A percentile compares a stretch with the other conserved stretches of the same genome.
phyloP scores from a whole-genome alignment of 768 basidiomycete genomes.

The Mycena vitilis region DNA sequence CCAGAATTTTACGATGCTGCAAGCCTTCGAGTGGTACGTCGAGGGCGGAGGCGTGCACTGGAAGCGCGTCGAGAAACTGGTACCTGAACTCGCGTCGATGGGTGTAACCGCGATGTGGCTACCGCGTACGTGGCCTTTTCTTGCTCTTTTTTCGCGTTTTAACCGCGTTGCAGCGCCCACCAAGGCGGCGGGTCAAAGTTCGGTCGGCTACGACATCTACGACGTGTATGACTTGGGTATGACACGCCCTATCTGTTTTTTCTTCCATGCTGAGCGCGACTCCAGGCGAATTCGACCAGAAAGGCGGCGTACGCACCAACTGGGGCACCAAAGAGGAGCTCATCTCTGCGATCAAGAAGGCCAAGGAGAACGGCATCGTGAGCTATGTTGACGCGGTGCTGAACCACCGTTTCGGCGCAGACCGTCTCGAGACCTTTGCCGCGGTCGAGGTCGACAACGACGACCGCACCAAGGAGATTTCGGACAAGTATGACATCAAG shows the following conservation, averaged over 20 bases:
- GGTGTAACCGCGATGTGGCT: constrained; percentile 43
- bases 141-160: neutral
- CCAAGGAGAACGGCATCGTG: constrained; percentile 64
- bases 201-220: constrained; percentile 42
- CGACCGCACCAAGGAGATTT: constrained; percentile 48
- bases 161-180: constrained; percentile 38
- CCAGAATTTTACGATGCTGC: constrained; percentile 40
- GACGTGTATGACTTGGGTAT: constrained; percentile 62
- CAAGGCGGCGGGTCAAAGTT: constrained; percentile 40
- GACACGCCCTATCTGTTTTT: neutral
- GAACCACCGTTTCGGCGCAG: constrained; percentile 72
- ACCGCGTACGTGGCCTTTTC: constrained; percentile 30
- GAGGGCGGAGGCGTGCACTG: constrained; percentile 40
- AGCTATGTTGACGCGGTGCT: constrained; percentile 75
- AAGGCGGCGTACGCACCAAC: constrained; percentile 62
- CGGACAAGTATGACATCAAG: constrained; percentile 38
- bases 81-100: constrained; percentile 34
- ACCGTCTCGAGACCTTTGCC: constrained; percentile 65
- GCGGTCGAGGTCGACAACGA: constrained; percentile 66
- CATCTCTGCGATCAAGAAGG: constrained; percentile 59
- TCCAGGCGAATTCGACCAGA: constrained; percentile 68
- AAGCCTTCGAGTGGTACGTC: constrained; percentile 42
- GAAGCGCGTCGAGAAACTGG: constrained; percentile 35
- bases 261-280: neutral
- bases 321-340: constrained; percentile 81